A percentile compares a stretch with the other conserved stretches of the same genome.
These are phyloP conservation scores for Alternaria ventricosa DNA, from an alignment of 2,329 filamentous ascomycete genomes.

Conservation along the genomic window DNA sequence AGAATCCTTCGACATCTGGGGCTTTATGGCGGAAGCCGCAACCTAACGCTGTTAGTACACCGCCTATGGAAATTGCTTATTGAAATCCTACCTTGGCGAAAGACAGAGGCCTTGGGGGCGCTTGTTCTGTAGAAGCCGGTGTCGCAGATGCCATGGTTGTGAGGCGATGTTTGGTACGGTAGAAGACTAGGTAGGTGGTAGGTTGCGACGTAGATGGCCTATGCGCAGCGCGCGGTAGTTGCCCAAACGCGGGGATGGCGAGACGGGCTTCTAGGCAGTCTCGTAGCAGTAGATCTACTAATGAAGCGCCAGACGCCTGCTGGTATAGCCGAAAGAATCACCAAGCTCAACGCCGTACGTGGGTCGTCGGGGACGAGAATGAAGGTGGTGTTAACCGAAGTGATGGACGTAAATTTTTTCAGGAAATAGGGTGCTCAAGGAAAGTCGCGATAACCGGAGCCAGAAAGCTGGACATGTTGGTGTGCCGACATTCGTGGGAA, in stretches of 20 bases:
- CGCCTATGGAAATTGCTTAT: not conserved
- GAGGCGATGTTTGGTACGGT: not conserved
- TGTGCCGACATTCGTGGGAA: conserved; percentile 52
- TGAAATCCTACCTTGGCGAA: conserved; percentile 73
- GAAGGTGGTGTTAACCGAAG: conserved; percentile 38
- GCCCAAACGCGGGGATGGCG: conserved; percentile 5
- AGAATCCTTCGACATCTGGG: conserved; percentile 33
- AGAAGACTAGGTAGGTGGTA: conserved; percentile 17
- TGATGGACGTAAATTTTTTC: conserved; percentile 38
- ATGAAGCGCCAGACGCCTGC: not conserved
- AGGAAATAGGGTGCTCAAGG: conserved; percentile 60
- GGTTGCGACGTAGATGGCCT: conserved; percentile 5
- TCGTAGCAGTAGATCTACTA: not conserved
- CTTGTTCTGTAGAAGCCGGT: conserved; percentile 36
- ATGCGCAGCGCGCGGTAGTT: conserved; percentile 6
- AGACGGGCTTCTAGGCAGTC: not conserved
- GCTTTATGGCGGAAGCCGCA: conserved; percentile 49
- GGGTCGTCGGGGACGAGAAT: conserved; percentile 32
- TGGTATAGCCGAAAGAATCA: conserved; percentile 19
- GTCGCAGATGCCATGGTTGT: conserved; percentile 43
- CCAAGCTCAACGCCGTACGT: conserved; percentile 34
- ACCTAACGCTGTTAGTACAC: conserved; percentile 42
- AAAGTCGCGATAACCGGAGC: conserved; percentile 55
- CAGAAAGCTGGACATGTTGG: conserved; percentile 59
- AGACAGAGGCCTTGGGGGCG: conserved; percentile 62